Conservation (phyloP, 225 moss, liverwort and hornwort genomes). For the Lunularia cruciata region DNA sequence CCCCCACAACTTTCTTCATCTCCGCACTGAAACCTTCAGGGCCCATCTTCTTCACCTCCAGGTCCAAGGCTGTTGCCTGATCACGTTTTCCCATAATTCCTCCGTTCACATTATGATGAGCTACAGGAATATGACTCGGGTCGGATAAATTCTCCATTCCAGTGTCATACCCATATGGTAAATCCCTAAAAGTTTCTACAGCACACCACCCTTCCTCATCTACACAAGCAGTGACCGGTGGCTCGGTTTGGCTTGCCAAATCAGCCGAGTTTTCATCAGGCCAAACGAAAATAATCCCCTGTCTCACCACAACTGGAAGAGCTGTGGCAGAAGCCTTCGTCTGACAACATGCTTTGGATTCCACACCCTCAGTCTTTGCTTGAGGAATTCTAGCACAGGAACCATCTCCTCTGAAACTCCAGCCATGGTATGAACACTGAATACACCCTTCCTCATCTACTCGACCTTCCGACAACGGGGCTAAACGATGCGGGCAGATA, state of each 20-base stretch:
- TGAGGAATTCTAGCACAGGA: conserved; percentile 42
- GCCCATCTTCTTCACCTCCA: conserved; percentile 56
- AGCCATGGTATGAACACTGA: conserved; percentile 45
- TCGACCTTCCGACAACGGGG: conserved; percentile 43
- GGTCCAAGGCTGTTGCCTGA: conserved; percentile 54
- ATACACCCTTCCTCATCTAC: conserved; percentile 42
- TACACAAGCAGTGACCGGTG: conserved; percentile 63
- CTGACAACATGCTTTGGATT: conserved; percentile 32
- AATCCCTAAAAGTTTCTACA: conserved; percentile 63
- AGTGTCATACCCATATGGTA: conserved; percentile 67
- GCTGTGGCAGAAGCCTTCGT: conserved; percentile 19
- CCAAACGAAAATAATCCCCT: conserved; percentile 79
- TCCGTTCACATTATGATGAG: conserved; percentile 89
- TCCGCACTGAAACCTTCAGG: conserved; percentile 61
- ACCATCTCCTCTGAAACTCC: conserved; percentile 47
- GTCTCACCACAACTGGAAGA: conserved; percentile 50
- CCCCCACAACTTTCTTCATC: conserved; percentile 53
- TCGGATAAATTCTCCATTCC: conserved; percentile 85
- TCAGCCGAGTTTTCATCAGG: conserved; percentile 66
- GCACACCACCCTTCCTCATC: conserved; percentile 76
- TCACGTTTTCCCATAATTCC: conserved; percentile 72
- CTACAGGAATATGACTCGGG: conserved; percentile 76
- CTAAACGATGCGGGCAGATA: conserved; percentile 45
- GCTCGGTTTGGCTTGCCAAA: conserved; percentile 52
- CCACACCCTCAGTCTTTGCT: conserved; percentile 36